Conservation (phyloP, 352 stramenopile genomes). For the Phytophthora colocasiae region DNA sequence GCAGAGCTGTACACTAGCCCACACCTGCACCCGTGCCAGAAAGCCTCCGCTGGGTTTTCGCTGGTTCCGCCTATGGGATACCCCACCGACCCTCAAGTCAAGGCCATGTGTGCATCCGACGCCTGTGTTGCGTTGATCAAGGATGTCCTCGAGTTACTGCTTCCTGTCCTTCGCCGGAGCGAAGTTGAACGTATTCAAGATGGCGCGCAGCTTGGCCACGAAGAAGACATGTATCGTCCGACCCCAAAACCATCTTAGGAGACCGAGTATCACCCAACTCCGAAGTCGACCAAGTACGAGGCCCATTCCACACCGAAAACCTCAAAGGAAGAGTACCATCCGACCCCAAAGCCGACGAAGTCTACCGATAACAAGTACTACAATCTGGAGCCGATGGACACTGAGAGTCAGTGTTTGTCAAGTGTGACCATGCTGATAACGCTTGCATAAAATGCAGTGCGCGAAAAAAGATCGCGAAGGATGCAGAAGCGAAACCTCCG, state of each 20-base stretch:
- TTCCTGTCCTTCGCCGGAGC: slow-evolving; percentile 26
- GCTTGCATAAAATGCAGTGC: background rate
- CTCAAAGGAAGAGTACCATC: slow-evolving; percentile 14
- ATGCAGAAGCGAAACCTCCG: slow-evolving; percentile 21
- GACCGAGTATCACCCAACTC: slow-evolving; percentile 10
- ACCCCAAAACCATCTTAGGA: slow-evolving; percentile 1
- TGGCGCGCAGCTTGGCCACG: slow-evolving; percentile 11
- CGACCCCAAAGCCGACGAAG: slow-evolving; percentile 20
- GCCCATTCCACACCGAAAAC: background rate
- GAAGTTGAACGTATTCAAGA: slow-evolving; percentile 33
- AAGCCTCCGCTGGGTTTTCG: slow-evolving; percentile 30
- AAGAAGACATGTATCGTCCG: slow-evolving; percentile 6
- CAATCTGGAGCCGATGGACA: background rate
- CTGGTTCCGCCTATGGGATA: slow-evolving; percentile 23
- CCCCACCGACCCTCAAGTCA: slow-evolving; percentile 32
- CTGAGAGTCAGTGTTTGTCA: slow-evolving; percentile 14
- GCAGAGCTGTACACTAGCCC: slow-evolving; percentile 37
- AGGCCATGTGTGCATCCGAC: slow-evolving; percentile 36
- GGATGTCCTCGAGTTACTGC: slow-evolving; percentile 34
- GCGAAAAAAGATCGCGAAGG: slow-evolving; percentile 11
- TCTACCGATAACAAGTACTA: background rate
- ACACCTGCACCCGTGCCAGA: slow-evolving; percentile 37
- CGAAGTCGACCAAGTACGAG: slow-evolving; percentile 23
- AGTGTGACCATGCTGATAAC: slow-evolving; percentile 4
- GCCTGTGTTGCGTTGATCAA: slow-evolving; percentile 26